Base-by-base conservation (phyloP, 768 basidiomycete genomes). In the Russula abietina region DNA sequence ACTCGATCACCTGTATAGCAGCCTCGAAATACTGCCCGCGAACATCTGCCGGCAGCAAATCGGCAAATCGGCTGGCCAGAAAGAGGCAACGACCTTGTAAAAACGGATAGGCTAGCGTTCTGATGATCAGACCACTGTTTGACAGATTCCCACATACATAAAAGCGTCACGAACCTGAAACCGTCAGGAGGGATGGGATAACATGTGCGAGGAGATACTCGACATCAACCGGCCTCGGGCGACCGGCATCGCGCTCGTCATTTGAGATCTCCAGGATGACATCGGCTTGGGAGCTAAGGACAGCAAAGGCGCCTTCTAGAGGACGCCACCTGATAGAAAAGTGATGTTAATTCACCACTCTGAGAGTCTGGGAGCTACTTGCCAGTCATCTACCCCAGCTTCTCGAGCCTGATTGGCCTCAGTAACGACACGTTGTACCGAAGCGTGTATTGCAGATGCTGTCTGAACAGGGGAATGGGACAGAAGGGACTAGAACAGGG, bases 31-130 rank as follows among this genome's bases (percentile, higher is more conserved):
- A 98, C 69, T 94, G 91, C 0, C 83, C 83, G 1, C 91, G 86
- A 53, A 94, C 79, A 60, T 84, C 79, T 14, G 80, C 68, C 0
- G 93, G 88, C 5, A 98, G 78, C 11, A 88, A 74, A 67, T 84
- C 83, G 1, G 90, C 81, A 70, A 85, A 98, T 70, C 93, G 88
- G 70, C 92, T 93, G 3, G 94, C 93, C 68, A 98, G 95, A 50
- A 98, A 91, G 64, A 98, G 97, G 0, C 86, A 91, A 64, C 97
- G 82, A 12, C 96, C 97, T 75, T 98, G 96, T 32, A 99, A 74
- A 82, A 98, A 99, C 0, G 93, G 93, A 60, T 80, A 81, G 26
- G 92, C 95, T 96, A 68, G 67, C 4, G 19, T 4, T 58, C 60
- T 9, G 62, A 16, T 16, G 2, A 36, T 63, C 7, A 63, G 36